Conservation (phyloP, 2,329 filamentous ascomycete genomes). For the Alternaria alternata region DNA sequence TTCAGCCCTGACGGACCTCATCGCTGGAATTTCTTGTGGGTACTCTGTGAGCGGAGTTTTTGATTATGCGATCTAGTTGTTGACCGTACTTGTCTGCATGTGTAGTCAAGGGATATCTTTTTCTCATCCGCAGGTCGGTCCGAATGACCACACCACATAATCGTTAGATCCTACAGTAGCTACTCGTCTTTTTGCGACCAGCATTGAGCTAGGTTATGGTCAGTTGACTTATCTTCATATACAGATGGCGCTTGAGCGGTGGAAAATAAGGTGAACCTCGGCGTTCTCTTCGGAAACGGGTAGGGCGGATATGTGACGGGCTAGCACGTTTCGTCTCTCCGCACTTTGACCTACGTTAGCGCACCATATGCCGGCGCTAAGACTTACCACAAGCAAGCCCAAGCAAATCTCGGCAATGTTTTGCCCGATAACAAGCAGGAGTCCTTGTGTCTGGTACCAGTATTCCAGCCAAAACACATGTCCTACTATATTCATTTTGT, state of each 20-base stretch:
- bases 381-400: background rate
- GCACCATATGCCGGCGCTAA: conserved; percentile 7
- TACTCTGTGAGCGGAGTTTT: background rate
- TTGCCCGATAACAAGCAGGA: background rate
- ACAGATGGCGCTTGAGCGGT: conserved; percentile 98
- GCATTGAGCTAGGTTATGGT: background rate
- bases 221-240: conserved; percentile 98
- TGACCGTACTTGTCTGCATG: background rate
- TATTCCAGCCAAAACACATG: background rate
- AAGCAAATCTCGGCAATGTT: conserved; percentile 8
- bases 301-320: background rate
- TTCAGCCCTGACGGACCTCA: background rate
- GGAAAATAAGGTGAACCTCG: conserved; percentile 66
- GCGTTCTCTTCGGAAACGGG: conserved; percentile 6
- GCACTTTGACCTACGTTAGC: background rate
- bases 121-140: background rate
- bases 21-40: background rate
- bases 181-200: background rate
- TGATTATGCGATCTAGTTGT: background rate
- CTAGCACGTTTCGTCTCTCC: conserved; percentile 8
- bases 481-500: background rate
- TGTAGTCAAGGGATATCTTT: background rate
- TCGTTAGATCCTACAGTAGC: background rate
- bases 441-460: background rate
- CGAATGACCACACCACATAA: background rate